phyloP scores from a whole-genome alignment of 345 rosid genomes.

The Noccaea bulbosa region DNA sequence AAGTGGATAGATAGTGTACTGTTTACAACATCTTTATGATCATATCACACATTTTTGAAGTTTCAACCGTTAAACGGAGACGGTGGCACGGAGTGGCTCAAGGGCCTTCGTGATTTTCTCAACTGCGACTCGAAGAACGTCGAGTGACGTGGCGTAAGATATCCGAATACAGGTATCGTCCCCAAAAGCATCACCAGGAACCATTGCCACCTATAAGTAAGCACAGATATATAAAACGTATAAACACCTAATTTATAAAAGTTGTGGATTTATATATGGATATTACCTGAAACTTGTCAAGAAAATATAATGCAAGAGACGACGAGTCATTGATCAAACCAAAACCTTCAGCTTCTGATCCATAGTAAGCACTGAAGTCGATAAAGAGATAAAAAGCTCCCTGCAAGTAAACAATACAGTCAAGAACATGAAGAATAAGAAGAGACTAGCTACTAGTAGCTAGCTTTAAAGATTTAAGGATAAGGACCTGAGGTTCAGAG shows the following conservation, averaged over 20 bases:
- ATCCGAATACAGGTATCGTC: slow-evolving; percentile 89
- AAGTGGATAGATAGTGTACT: slow-evolving; percentile 18
- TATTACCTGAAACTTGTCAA: slow-evolving; percentile 48
- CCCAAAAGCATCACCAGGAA: slow-evolving; percentile 98
- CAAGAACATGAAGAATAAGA: slow-evolving; percentile 17
- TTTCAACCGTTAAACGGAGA: slow-evolving; percentile 47
- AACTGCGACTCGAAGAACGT: slow-evolving; percentile 71
- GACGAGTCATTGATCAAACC: slow-evolving; percentile 72
- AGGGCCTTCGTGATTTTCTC: slow-evolving; percentile 84
- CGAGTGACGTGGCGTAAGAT: slow-evolving; percentile 85
- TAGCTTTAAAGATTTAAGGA: neutral
- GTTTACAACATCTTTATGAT: slow-evolving; percentile 18
- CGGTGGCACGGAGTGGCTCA: slow-evolving; percentile 53
- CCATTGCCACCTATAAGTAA: slow-evolving; percentile 76
- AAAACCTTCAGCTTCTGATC: slow-evolving; percentile 74
- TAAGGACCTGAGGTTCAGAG: slow-evolving; percentile 84
- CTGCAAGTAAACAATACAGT: slow-evolving; percentile 49
- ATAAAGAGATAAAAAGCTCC: slow-evolving; percentile 96
- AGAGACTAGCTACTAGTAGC: neutral
- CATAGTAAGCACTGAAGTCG: slow-evolving; percentile 84
- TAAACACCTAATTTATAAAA: too few species aligned
- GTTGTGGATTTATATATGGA: too few species aligned
- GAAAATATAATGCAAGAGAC: slow-evolving; percentile 67
- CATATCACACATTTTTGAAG: slow-evolving; percentile 1
- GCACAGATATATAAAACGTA: neutral